Evolutionary conservation across 78 protist species (phyloP), one percentile per base, ranked within the genome.

Genomic region (Guillardia theta): DNA sequence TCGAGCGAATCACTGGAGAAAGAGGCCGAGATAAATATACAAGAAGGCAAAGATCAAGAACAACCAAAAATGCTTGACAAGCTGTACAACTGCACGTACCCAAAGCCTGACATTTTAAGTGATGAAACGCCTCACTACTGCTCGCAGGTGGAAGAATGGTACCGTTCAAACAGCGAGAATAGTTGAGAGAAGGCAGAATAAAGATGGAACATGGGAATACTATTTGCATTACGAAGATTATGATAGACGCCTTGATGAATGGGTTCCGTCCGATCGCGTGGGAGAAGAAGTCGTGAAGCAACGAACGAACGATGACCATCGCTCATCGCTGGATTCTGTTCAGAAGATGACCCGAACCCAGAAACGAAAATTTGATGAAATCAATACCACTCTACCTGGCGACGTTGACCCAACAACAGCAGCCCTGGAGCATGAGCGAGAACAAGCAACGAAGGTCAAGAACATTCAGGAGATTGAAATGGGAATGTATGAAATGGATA

Each of bases 361-460:
- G 90, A 90, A 88, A 53, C 64, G 94, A 27, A 64, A 44, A 64
- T 45, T 27, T 46, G 93, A 90, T 37, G 93, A 94, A 15, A 88
- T 88, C 54, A 45, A 88, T 64, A 45, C 54, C 8, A 88, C 93
- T 1, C 22, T 22, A 18, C 76, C 92, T 2, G 95, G 10, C 54
- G 96, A 95, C 33, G 37, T 48, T 0, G 96, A 95, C 80, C 95
- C 96, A 8, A 45, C 76, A 27, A 93, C 92, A 9, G 83, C 93
- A 9, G 96, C 88, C 12, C 92, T 92, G 47, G 96, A 98, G 77
- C 95, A 93, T 83, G 98, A 98, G 94, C 98, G 98, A 78, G 98
- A 98, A 43, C 98, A 97, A 77, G 96, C 96, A 22, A 96, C 98
- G 0, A 96, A 95, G 41, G 98, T 98, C 44, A 98, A 98, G 94